Evolutionary conservation across 2,329 filamentous ascomycete genomes (phyloP), one percentile per base, ranked within the genome.

Genomic region (Penicillium sp.): DNA sequence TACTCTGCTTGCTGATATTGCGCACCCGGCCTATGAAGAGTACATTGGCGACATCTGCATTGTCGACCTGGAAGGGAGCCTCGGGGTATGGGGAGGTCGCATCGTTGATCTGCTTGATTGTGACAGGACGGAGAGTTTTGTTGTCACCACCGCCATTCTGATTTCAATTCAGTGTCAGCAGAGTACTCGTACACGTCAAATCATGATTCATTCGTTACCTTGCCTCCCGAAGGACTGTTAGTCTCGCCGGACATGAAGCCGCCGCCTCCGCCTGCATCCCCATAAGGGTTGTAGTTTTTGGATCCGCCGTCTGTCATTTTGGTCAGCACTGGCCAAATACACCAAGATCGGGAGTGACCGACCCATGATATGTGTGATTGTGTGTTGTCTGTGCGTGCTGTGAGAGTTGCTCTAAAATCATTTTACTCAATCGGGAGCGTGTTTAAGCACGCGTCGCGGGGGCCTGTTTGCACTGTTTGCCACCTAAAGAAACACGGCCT

Each of bases 11-110:
- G 71, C 86, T 90, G 76, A 97, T 87, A 76, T 87, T 87, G 73
- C 92, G 91, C 67, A 99, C 88, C 81, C 97, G 93, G 52, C 91
- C 95, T 59, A 99, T 86, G 65, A 98, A 88, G 29, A 90, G 93
- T 60, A 96, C 80, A 79, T 93, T 84, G 43, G 87, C 88, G 59
- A 93, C 81, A 62, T 89, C 84, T 47, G 82, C 77, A 63, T 87
- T 88, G 77, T 98, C 95, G 68, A 98, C 90, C 62, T 87, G 87
- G 82, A 96, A 95, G 35, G 91, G 88, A 55, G 87, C 86, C 58
- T 88, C 85, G 2, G 87, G 86, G 72, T 90, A 88, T 39, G 87
- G 84, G 76, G 91, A 88, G 62, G 89, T 83, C 62, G 91, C 90
- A 62, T 96, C 91, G 70, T 93, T 81, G 56, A 97, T 84, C 78